phyloP scores from a whole-genome alignment of 1,284 basidiomycete genomes.

The Trametes pubescens region DNA sequence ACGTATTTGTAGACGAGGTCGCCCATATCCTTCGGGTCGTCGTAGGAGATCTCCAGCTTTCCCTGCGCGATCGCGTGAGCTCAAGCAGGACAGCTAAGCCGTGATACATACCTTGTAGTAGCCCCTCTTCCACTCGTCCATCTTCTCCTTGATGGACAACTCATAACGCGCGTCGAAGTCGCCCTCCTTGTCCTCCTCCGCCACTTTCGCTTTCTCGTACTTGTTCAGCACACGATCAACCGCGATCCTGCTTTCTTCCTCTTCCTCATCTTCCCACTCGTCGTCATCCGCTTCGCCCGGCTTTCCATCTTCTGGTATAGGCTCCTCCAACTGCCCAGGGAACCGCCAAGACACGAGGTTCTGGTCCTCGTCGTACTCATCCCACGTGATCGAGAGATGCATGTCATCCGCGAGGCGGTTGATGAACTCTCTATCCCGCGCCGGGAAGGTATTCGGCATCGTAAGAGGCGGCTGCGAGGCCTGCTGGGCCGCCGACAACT shows the following conservation, averaged over 20 bases:
- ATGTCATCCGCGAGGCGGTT: constrained; percentile 77
- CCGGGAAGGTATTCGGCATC: constrained; percentile 81
- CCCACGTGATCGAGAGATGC: constrained; percentile 83
- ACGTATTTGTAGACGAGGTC: constrained; percentile 84
- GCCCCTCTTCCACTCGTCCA: constrained; percentile 90
- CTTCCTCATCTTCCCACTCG: constrained; percentile 56
- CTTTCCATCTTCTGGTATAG: constrained; percentile 47
- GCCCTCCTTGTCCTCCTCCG: constrained; percentile 70
- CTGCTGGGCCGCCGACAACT: constrained; percentile 46
- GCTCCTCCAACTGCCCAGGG: constrained; percentile 58
- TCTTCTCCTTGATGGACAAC: constrained; percentile 78
- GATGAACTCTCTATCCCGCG: constrained; percentile 83
- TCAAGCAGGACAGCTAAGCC: neutral
- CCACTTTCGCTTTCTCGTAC: constrained; percentile 86
- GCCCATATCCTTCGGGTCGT: constrained; percentile 71
- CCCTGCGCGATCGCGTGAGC: constrained; percentile 52
- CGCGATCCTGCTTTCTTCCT: constrained; percentile 63
- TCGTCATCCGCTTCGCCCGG: constrained; percentile 42
- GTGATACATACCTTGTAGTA: constrained; percentile 82
- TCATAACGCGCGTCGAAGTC: constrained; percentile 85
- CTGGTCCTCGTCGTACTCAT: constrained; percentile 89
- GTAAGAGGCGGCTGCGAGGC: constrained; percentile 56
- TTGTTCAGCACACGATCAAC: constrained; percentile 87
- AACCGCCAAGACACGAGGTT: constrained; percentile 74
- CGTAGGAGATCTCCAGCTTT: constrained; percentile 85